Percentiles rank a stretch among this genome's conserved stretches.
Conservation (phyloP, 225 moss, liverwort and hornwort genomes). For the Sphagnum tenellum region DNA sequence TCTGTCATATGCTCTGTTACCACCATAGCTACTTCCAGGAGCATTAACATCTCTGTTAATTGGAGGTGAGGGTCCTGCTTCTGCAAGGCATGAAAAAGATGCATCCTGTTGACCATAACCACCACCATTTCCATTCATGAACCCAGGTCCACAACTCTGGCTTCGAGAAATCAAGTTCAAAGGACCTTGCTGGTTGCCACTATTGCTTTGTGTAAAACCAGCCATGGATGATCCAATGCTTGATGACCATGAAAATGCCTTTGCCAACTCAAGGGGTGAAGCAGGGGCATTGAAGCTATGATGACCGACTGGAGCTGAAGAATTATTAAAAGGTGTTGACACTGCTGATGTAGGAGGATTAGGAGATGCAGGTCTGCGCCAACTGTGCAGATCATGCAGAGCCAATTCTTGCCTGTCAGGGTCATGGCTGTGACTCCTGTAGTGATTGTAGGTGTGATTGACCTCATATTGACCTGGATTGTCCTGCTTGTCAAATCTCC, state of each 20-base stretch:
- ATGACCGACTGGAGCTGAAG: slow-evolving; percentile 62
- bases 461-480: slow-evolving; percentile 45
- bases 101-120: slow-evolving; percentile 55
- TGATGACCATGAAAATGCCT: slow-evolving; percentile 82
- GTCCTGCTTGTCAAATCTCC: slow-evolving; percentile 59
- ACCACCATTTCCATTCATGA: slow-evolving; percentile 56
- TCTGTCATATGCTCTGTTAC: slow-evolving; percentile 38
- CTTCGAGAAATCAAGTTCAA: slow-evolving; percentile 50
- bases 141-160: slow-evolving; percentile 49
- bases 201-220: slow-evolving; percentile 47
- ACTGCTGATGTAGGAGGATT: slow-evolving; percentile 6
- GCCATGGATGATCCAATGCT: slow-evolving; percentile 58
- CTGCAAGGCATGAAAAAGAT: slow-evolving; percentile 93
- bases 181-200: slow-evolving; percentile 53
- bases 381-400: slow-evolving; percentile 85
- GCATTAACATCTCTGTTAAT: slow-evolving; percentile 29
- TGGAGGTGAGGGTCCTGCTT: slow-evolving; percentile 40
- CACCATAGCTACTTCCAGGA: slow-evolving; percentile 42
- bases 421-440: slow-evolving; percentile 52
- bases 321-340: slow-evolving; percentile 20
- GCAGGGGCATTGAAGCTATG: slow-evolving; percentile 59
- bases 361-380: slow-evolving; percentile 72
- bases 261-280: slow-evolving; percentile 84
- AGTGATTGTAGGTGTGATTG: slow-evolving; percentile 36
- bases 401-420: slow-evolving; percentile 33